These are phyloP conservation scores for Talaromyces trachyspermus DNA, from an alignment of 495 filamentous ascomycete genomes.

Conservation along the genomic window DNA sequence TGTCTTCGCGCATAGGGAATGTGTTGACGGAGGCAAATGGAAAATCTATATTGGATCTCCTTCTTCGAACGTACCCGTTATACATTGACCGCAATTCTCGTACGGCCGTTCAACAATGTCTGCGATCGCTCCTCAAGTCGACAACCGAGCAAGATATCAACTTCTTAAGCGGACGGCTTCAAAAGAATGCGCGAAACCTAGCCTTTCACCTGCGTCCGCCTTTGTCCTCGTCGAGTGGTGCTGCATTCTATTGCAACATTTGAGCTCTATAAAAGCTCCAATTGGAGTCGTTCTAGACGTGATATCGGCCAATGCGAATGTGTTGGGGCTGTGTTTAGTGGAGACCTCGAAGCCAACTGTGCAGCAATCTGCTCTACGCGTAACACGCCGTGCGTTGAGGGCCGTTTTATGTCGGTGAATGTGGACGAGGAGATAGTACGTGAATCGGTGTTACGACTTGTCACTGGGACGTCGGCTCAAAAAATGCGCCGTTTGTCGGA, in stretches of 20 bases:
- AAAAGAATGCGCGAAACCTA: constrained; percentile 62
- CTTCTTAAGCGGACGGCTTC: constrained; percentile 49
- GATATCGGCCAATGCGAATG: constrained; percentile 53
- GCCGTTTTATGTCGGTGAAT: constrained; percentile 55
- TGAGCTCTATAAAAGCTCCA: constrained; percentile 46
- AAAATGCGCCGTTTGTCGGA: constrained; percentile 70
- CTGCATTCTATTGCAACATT: constrained; percentile 61
- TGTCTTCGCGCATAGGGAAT: constrained; percentile 6
- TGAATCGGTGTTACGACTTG: constrained; percentile 56
- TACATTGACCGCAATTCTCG: constrained; percentile 83
- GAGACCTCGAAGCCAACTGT: constrained; percentile 50
- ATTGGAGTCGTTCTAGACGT: constrained; percentile 59
- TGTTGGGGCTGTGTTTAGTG: constrained; percentile 69
- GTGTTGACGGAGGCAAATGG: constrained; percentile 25
- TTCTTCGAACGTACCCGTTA: constrained; percentile 79
- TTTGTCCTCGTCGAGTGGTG: constrained; percentile 92
- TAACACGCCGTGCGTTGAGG: constrained; percentile 67
- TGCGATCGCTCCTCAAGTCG: constrained; percentile 55
- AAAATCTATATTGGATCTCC: constrained; percentile 50
- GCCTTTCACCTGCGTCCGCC: constrained; percentile 68
- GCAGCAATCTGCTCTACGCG: constrained; percentile 57
- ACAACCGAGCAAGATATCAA: constrained; percentile 44
- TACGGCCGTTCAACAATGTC: constrained; percentile 68
- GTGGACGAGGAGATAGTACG: constrained; percentile 51
- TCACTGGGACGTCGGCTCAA: constrained; percentile 55